Evolutionary conservation across 176 grass and related monocot species (phyloP), one percentile per base, ranked within the genome.

Genomic region (Zea luxurians): DNA sequence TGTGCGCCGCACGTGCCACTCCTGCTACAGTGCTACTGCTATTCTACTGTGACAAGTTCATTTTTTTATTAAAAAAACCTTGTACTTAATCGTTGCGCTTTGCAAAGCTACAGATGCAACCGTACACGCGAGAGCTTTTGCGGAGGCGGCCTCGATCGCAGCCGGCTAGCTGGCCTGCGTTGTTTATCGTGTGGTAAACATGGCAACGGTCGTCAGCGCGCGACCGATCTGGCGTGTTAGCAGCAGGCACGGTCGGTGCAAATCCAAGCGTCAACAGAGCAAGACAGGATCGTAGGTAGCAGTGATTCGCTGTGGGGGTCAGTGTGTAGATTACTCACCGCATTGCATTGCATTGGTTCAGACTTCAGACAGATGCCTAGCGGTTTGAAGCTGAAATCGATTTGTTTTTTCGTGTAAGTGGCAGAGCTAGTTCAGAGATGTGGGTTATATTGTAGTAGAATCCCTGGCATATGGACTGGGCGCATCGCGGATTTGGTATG

Each of bases 151-250:
- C 11, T 20, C 40, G 37, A 2, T 40, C 38, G 38, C 38, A 40
- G 4, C 38, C 38, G 38, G 38, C 38, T 40, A 27, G 38, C 38
- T 60, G 15, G 2, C 27, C 42, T 8, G 42, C 49, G 27, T 71
- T 44, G 43, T 40, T 81, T 71, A 40, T 17, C 11, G 20, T 6
- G 3, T 45, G 11, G 43, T 13, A 13, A 46, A 46, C 54, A n/a
- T 7, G 11, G 8, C 9, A 82, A 73, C 79, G 58, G 68, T 50
- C 57, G 27, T 27, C 45, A 2, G 21, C 5, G 54, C 3, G n/a
- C 40, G 16, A 47, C 13, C 27, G 5, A 15, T 73, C 71, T 81
- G 68, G 79, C 68, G 38, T 41, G 35, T 73, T 72, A 64, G 34
- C 54, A 27, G 54, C 5, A 1, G 6, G 1, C 50, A 45, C 4